phyloP scores from a whole-genome alignment of 2,329 filamentous ascomycete genomes.

The Paraconiothyrium brasiliense region DNA sequence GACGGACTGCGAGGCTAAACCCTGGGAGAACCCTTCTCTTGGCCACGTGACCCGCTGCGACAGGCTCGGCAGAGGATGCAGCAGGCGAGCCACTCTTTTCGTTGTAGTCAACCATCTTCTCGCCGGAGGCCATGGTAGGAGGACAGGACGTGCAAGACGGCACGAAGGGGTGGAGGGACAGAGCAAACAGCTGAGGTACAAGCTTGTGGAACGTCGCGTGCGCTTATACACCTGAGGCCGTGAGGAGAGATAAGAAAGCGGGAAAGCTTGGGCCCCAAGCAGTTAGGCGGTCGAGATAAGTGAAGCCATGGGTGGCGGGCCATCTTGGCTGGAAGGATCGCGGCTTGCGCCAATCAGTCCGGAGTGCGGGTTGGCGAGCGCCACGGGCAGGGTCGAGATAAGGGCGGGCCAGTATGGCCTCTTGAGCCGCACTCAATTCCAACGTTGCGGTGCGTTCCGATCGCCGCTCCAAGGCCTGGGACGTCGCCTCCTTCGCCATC shows the following conservation, averaged over 20 bases:
- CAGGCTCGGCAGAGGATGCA: conserved; percentile 32
- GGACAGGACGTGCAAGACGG: not conserved
- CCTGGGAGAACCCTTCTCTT: conserved; percentile 32
- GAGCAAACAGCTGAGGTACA: not conserved
- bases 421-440: not conserved
- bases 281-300: conserved; percentile 10
- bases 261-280: conserved; percentile 2
- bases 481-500: not conserved
- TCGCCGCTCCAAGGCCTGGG: not conserved
- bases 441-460: not conserved
- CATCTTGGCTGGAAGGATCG: conserved; percentile 8
- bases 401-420: not conserved
- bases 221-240: conserved; percentile 10
- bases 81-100: conserved; percentile 31
- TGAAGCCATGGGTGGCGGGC: not conserved
- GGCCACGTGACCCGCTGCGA: conserved; percentile 32
- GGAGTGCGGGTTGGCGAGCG: not conserved
- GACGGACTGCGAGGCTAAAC: conserved; percentile 43
- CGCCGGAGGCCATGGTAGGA: conserved; percentile 23
- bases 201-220: conserved; percentile 5
- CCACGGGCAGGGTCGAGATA: not conserved
- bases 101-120: conserved; percentile 21
- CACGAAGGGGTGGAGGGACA: not conserved
- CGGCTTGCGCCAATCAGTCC: conserved; percentile 9
- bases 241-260: conserved; percentile 12